Conservation (phyloP, 352 stramenopile genomes). For the Globisporangium nunn region DNA sequence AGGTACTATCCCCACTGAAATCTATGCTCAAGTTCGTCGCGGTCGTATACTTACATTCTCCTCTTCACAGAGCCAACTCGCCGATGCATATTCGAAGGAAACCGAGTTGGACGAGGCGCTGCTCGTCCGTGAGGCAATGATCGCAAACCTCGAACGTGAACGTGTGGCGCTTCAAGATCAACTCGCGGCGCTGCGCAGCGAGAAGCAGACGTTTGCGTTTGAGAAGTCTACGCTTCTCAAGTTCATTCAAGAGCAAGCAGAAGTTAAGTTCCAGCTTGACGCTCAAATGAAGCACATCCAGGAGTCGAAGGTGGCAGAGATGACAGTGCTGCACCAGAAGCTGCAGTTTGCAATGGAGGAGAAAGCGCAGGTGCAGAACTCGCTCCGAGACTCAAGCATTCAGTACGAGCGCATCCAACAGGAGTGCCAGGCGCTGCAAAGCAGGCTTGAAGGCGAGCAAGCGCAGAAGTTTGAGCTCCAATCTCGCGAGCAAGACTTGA, state of each 20-base stretch:
- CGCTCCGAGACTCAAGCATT: slow-evolving; percentile 22
- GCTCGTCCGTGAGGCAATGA: slow-evolving; percentile 38
- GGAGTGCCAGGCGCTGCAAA: slow-evolving; percentile 21
- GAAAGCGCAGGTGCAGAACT: slow-evolving; percentile 28
- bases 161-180: slow-evolving; percentile 32
- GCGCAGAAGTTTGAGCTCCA: slow-evolving; percentile 23
- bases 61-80: slow-evolving; percentile 13
- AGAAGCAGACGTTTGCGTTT: slow-evolving; percentile 48
- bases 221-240: slow-evolving; percentile 28
- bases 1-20: neutral
- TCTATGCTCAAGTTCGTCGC: neutral
- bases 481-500: slow-evolving; percentile 25
- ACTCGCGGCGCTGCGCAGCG: slow-evolving; percentile 27
- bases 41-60: neutral
- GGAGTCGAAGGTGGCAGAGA: slow-evolving; percentile 28
- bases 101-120: slow-evolving; percentile 43
- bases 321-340: slow-evolving; percentile 22
- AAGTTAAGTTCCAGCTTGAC: slow-evolving; percentile 59
- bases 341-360: slow-evolving; percentile 37
- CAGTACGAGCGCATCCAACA: slow-evolving; percentile 24
- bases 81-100: slow-evolving; percentile 23
- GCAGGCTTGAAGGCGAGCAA: slow-evolving; percentile 27
- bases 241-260: slow-evolving; percentile 24
- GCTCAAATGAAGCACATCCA: slow-evolving; percentile 42
- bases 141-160: slow-evolving; percentile 56